Conservation (phyloP, 2,329 filamentous ascomycete genomes). For the Fusarium anguioides region DNA sequence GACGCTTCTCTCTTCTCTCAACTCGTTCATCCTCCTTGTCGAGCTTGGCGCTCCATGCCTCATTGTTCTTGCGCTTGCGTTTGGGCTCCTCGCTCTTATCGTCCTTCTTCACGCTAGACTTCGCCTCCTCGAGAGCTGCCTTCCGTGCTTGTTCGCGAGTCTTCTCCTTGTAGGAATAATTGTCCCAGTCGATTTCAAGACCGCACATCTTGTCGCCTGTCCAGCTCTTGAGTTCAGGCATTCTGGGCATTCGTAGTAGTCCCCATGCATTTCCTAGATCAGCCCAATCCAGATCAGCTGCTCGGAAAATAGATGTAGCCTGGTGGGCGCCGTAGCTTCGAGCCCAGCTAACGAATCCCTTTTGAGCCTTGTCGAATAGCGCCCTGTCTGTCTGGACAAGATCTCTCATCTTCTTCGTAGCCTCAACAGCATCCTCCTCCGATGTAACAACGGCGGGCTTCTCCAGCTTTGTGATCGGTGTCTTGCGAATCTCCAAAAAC, state of each 20-base stretch:
- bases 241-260: slow-evolving; percentile 85
- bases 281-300: slow-evolving; percentile 84
- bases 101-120: slow-evolving; percentile 51
- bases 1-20: slow-evolving; percentile 72
- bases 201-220: slow-evolving; percentile 73
- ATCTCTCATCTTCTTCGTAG: slow-evolving; percentile 70
- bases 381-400: slow-evolving; percentile 63
- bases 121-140: slow-evolving; percentile 64
- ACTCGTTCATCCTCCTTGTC: slow-evolving; percentile 73
- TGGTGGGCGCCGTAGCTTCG: slow-evolving; percentile 92
- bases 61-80: slow-evolving; percentile 70
- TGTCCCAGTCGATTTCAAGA: slow-evolving; percentile 73
- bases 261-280: slow-evolving; percentile 87
- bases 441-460: slow-evolving; percentile 67
- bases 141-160: slow-evolving; percentile 73
- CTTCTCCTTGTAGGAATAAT: slow-evolving; percentile 78
- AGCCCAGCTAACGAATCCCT: slow-evolving; percentile 93
- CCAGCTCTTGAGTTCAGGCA: slow-evolving; percentile 88
- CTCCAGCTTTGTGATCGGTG: slow-evolving; percentile 75
- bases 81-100: slow-evolving; percentile 57
- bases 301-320: slow-evolving; percentile 89
- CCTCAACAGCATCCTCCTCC: slow-evolving; percentile 67
- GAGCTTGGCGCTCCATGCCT: slow-evolving; percentile 78
- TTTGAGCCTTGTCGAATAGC: slow-evolving; percentile 87
- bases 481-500: slow-evolving; percentile 88